Evolutionary conservation across 1,284 basidiomycete species (phyloP), one percentile per base, ranked within the genome.

Genomic region (Boletus albobrunnescens): DNA sequence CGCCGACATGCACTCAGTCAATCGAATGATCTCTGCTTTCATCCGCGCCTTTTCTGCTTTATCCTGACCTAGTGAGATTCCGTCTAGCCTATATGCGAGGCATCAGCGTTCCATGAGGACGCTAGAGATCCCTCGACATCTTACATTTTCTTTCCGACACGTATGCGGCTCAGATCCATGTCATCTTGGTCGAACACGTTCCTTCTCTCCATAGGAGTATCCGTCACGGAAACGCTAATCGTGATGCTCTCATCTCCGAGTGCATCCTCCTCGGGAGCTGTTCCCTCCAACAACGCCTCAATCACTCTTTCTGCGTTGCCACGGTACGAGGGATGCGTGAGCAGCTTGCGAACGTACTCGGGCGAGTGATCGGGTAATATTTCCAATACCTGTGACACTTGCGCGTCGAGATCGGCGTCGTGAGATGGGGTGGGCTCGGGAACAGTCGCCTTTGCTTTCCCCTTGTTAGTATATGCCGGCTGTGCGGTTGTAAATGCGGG

Each of bases 11-110:
- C 74, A 79, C 57, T 91, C 84, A 0, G 81, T 84, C 3, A 87
- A 77, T 20, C 88, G 79, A 13, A 93, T 72, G 54, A 93, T 91
- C 47, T 84, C 84, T 0, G 79, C 80, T 59, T 92, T 91, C 76
- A 92, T 84, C 56, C 84, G 74, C 37, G 84, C 82, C 4, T 83
- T 76, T 56, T 83, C 82, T 2, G 75, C 69, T 4, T 75, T 73
- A 54, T 90, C 85, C 26, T 75, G 69, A 1, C 79, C 59, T 8
- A 82, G 61, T 10, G 67, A 60, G 19, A 65, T 55, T 3, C 71
- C 72, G 24, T 76, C 70, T 44, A 73, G 71, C 20, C 78, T 84
- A 33, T 50, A 53, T 39, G 31, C 27, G 16, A 41, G 9, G 36
- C 1, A 44, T 50, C 32, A 60, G 53, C 23, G 46, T 41, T 28